Conservation (phyloP, 768 basidiomycete species). For the Polyporus arcularius region DNA sequence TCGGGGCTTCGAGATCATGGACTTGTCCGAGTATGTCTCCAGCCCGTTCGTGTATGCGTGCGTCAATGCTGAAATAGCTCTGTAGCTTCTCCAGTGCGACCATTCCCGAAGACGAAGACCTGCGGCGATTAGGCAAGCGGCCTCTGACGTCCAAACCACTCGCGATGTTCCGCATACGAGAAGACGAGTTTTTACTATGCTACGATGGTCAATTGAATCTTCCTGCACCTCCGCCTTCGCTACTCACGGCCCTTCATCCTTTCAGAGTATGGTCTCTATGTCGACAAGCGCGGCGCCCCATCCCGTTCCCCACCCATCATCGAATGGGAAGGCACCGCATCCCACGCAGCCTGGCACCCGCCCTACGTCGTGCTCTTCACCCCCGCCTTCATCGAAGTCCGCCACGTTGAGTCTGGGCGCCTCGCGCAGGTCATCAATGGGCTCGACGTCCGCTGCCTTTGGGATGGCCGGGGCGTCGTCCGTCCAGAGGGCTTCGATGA, state of each 20-base stretch:
- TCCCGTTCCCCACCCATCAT: conserved; percentile 39
- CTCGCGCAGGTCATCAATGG: conserved; percentile 41
- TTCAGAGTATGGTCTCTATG: conserved; percentile 47
- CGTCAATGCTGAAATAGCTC: neutral
- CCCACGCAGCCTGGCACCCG: conserved; percentile 48
- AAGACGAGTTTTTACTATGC: conserved; percentile 51
- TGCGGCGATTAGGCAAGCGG: conserved; percentile 36
- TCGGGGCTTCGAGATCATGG: conserved; percentile 16
- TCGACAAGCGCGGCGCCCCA: conserved; percentile 50
- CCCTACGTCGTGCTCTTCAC: conserved; percentile 48
- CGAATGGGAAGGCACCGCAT: conserved; percentile 52
- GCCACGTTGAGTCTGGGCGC: conserved; percentile 41
- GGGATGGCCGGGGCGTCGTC: conserved; percentile 41
- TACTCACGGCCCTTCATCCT: neutral
- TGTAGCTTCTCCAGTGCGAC: conserved; percentile 40
- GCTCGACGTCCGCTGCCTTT: conserved; percentile 42
- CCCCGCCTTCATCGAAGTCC: conserved; percentile 45
- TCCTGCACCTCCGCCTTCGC: neutral
- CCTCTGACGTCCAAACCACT: conserved; percentile 43
- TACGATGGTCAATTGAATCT: conserved; percentile 40
- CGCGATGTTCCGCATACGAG: conserved; percentile 51
- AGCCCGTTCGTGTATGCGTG: neutral
- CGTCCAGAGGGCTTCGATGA: neutral
- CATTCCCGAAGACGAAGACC: conserved; percentile 44
- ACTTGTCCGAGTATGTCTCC: conserved; percentile 6